These are phyloP conservation scores for Ophiostoma sp. DNA, from an alignment of 2,329 filamentous ascomycete genomes.

Conservation along the genomic window DNA sequence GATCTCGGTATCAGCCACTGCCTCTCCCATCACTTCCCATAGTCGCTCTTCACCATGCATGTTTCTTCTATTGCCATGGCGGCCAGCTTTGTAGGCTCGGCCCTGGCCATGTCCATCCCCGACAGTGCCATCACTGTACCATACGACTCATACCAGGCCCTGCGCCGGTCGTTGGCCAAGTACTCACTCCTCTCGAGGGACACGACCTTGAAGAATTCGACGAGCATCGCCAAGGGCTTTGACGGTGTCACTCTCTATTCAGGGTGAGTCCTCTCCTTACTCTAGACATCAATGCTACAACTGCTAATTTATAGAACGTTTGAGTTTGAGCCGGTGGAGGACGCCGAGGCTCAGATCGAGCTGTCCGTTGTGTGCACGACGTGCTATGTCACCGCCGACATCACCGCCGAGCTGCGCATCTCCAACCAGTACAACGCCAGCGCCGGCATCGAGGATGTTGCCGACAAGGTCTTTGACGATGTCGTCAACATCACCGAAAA, in stretches of 20 bases:
- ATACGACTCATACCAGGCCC: conserved; percentile 2
- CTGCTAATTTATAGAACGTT: background rate
- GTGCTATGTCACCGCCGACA: conserved; percentile 21
- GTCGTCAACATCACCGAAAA: conserved; percentile 20
- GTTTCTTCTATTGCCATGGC: background rate
- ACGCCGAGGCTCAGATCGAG: background rate
- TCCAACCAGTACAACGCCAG: conserved; percentile 1
- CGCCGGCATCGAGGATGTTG: conserved; percentile 13
- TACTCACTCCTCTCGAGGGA: background rate
- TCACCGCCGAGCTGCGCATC: conserved; percentile 16
- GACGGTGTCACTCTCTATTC: conserved; percentile 16
- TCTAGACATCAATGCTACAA: background rate
- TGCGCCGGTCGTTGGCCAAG: background rate
- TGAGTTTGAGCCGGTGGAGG: too few species aligned
- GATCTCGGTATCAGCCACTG: too few species aligned
- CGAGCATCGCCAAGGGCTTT: conserved; percentile 24
- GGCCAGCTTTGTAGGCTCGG: background rate
- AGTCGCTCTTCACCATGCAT: background rate
- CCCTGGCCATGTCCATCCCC: background rate
- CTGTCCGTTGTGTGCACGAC: conserved; percentile 18
- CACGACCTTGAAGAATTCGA: conserved; percentile 15
- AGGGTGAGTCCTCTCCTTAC: conserved; percentile 7
- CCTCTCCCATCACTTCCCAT: background rate
- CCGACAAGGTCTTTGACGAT: background rate
- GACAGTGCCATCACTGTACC: too few species aligned